These are phyloP conservation scores for Murraya paniculata DNA, from an alignment of 345 rosid genomes.

Conservation along the genomic window DNA sequence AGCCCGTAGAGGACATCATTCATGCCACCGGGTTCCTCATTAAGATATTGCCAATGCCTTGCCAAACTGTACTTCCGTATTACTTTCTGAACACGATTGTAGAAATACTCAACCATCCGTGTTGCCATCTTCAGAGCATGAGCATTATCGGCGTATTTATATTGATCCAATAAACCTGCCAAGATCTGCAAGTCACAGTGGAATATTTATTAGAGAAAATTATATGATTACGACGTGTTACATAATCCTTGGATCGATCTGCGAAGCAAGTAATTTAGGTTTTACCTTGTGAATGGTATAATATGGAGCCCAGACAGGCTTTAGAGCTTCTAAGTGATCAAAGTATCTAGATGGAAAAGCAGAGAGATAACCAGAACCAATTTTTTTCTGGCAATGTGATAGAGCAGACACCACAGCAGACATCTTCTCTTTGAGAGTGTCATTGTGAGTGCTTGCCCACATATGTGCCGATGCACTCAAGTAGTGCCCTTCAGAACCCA, in stretches of 20 bases:
- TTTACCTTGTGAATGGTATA: conserved; percentile 57
- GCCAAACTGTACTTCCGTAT: conserved; percentile 28
- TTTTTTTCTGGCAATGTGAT: conserved; percentile 42
- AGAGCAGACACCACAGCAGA: conserved; percentile 38
- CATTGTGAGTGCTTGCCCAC: conserved; percentile 60
- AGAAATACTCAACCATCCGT: conserved; percentile 56
- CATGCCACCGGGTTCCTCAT: conserved; percentile 66
- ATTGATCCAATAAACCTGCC: neutral
- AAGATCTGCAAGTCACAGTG: neutral
- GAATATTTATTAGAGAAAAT: too few species aligned
- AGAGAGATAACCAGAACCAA: conserved; percentile 53
- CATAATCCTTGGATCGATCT: too few species aligned
- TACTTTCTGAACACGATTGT: conserved; percentile 45
- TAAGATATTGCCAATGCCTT: conserved; percentile 46
- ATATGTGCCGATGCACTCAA: conserved; percentile 54
- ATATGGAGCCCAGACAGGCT: conserved; percentile 62
- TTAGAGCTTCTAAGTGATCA: conserved; percentile 45
- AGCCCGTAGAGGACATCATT: conserved; percentile 49
- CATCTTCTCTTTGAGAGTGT: conserved; percentile 39
- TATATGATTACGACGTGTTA: too few species aligned
- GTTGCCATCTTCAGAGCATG: conserved; percentile 40
- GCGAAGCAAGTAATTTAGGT: neutral
- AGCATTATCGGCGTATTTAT: conserved; percentile 29
- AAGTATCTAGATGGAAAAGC: conserved; percentile 47
- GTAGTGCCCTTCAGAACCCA: conserved; percentile 46